These are phyloP conservation scores for Coprinellus aureogranulatus DNA, from an alignment of 768 basidiomycete species.

Conservation along the genomic window DNA sequence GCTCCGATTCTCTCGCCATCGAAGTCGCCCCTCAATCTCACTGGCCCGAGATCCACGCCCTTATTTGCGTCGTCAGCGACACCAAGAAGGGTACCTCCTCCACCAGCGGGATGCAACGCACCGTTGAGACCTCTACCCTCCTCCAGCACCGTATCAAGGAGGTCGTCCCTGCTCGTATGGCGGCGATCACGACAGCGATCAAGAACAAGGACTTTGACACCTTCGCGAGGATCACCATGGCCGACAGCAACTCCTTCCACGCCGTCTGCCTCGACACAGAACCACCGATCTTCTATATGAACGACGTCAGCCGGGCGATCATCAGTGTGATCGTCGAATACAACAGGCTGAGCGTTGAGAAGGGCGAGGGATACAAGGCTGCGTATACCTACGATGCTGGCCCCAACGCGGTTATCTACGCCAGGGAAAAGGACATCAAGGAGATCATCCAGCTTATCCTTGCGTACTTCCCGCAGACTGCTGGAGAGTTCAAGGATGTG, in stretches of 20 bases:
- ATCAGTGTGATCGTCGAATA: constrained; percentile 88
- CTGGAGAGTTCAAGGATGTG: constrained; percentile 68
- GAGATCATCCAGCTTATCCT: constrained; percentile 75
- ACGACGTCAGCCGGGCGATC: constrained; percentile 94
- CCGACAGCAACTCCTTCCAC: constrained; percentile 98
- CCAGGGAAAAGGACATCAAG: constrained; percentile 70
- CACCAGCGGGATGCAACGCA: constrained; percentile 96
- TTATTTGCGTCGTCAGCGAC: constrained; percentile 95
- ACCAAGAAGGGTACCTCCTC: constrained; percentile 95
- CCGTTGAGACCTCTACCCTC: constrained; percentile 86
- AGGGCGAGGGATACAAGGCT: constrained; percentile 63
- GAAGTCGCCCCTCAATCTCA: constrained; percentile 80
- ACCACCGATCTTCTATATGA: constrained; percentile 99
- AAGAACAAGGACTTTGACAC: constrained; percentile 73
- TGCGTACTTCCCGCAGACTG: constrained; percentile 84
- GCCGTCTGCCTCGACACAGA: constrained; percentile 95
- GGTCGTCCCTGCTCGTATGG: constrained; percentile 89
- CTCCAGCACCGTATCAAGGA: constrained; percentile 84
- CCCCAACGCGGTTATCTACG: constrained; percentile 97
- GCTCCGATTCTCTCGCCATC: constrained; percentile 84
- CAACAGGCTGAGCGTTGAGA: constrained; percentile 72
- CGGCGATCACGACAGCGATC: constrained; percentile 78
- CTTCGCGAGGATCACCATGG: constrained; percentile 93
- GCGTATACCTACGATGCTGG: constrained; percentile 99
- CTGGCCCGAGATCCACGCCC: constrained; percentile 95